Base-by-base conservation (phyloP, 2,329 filamentous ascomycete species). In the Colletotrichum sp. region DNA sequence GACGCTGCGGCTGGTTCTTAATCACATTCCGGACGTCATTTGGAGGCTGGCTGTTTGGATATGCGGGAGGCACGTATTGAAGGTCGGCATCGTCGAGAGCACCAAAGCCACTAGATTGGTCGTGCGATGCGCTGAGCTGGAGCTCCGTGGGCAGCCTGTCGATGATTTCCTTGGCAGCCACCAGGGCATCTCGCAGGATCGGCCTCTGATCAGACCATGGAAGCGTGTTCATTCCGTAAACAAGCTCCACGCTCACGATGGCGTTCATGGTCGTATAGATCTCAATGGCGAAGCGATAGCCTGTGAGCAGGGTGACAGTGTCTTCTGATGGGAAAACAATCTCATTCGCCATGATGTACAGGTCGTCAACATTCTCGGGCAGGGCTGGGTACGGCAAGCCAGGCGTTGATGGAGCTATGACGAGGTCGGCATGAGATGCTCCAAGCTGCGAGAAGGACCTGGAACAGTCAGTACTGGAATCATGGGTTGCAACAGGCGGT, bases 281-380 rank as follows among this genome's bases (percentile, higher is more conserved):
- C 67, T 93, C 91, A 39, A 95, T 92, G 75, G 93, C 95, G 72
- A 94, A 90, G 76, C 96, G 96, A 86, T 98, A 98, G 0, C 94
- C 96, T 0, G 93, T 92, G 61, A 98, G 86, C 48, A 94, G 89
- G 0, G 95, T 94, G 2, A 96, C 86, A 2, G 90, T 87, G 7
- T 91, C 92, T 22, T 91, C 86, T 4, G 94, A 93, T 80, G 96
- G 95, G 9, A 90, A 88, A 36, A 93, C 90, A 68, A 96, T 91
- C 77, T 94, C 91, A 28, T 92, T 91, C 2, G 93, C 88, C 74
- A 93, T 93, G 74, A 98, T 94, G 80, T 92, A 96, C 73, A 94
- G 92, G 83, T 98, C 96, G 79, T 98, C 96, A 1, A 98, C 92
- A 80, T 98, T 95, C 25, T 93, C 87, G 0, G 96, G 96, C 15